phyloP scores from a whole-genome alignment of 75 land plant species.

The Pseudotsuga menziesii region DNA sequence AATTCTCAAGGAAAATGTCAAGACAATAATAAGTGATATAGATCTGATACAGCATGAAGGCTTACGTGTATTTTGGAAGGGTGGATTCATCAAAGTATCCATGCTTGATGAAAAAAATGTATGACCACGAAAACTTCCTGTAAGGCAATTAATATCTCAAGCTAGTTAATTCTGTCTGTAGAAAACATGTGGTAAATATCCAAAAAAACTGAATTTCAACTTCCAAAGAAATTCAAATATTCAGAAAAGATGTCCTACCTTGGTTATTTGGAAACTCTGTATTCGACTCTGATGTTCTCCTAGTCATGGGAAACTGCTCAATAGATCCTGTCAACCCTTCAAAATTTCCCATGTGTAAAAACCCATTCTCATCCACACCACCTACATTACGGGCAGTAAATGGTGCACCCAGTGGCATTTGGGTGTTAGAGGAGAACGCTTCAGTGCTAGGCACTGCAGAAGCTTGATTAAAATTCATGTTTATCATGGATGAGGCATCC shows the following conservation, averaged over 20 bases:
- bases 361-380: slow-evolving; percentile 5
- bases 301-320: neutral
- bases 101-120: neutral
- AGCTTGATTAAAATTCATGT: slow-evolving; percentile 4
- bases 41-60: neutral
- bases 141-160: neutral
- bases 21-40: neutral
- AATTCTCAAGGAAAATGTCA: neutral
- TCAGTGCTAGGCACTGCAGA: neutral
- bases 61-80: slow-evolving; percentile 4
- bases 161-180: neutral
- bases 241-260: neutral
- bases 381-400: neutral
- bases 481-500: slow-evolving; percentile 1
- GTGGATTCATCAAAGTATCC: neutral
- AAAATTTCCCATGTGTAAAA: slow-evolving; percentile 8
- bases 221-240: neutral
- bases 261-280: neutral
- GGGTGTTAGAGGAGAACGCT: neutral
- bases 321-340: neutral
- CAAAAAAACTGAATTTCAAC: neutral
- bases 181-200: neutral
- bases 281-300: neutral
- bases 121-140: slow-evolving; percentile 5
- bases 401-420: neutral